Percentiles rank a stretch among this genome's conserved stretches.
Evolutionary conservation across 164 flowering plant genomes (phyloP).

Genomic region (Platanus orientalis): DNA sequence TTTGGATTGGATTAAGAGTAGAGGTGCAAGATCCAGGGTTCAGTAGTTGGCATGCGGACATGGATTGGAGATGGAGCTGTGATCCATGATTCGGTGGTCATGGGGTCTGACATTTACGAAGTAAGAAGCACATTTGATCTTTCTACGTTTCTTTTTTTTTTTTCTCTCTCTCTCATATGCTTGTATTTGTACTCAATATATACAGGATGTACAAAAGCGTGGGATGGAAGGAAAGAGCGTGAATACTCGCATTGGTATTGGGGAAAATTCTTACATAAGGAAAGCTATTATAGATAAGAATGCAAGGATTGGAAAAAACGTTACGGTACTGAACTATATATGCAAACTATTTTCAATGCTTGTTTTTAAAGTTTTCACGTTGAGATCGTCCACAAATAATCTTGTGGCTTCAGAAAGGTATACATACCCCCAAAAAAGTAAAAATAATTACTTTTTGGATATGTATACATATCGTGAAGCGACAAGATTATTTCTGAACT

Average conservation of each 20-base stretch:
- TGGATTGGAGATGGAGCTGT: slow-evolving; percentile 50
- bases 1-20: slow-evolving; percentile 26
- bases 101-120: slow-evolving; percentile 67
- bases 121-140: slow-evolving; percentile 13
- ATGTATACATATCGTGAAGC: no score
- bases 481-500: no score
- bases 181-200: slow-evolving; percentile 16
- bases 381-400: no score
- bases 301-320: slow-evolving; percentile 76
- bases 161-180: neutral
- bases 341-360: no score
- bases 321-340: slow-evolving; percentile 44
- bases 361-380: no score
- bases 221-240: slow-evolving; percentile 18
- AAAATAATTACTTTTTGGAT: no score
- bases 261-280: slow-evolving; percentile 54
- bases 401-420: no score
- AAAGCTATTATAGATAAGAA: slow-evolving; percentile 80
- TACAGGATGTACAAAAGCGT: slow-evolving; percentile 20
- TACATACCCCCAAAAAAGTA: no score
- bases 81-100: slow-evolving; percentile 67
- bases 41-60: slow-evolving; percentile 66
- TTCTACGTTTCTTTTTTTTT: neutral
- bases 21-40: slow-evolving; percentile 65
- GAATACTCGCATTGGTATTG: slow-evolving; percentile 60